phyloP scores from a whole-genome alignment of 2,329 filamentous ascomycete species.

The Fusarium haematococcum region DNA sequence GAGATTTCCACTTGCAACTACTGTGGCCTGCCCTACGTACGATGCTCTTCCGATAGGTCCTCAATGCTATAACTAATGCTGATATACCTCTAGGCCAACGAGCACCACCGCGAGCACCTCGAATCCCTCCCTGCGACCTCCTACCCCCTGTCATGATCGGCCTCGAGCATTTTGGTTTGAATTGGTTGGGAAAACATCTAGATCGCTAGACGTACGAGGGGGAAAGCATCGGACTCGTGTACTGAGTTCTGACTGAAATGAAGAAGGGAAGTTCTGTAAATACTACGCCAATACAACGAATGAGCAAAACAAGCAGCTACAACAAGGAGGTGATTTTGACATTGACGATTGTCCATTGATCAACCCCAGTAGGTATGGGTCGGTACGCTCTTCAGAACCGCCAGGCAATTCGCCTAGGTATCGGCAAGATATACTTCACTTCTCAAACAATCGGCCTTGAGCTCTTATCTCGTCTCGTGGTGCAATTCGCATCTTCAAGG shows the following conservation, averaged over 20 bases:
- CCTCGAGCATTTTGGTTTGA: slow-evolving; percentile 22
- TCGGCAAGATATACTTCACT: not conserved
- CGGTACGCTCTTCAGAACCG: not conserved
- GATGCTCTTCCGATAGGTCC: slow-evolving; percentile 50
- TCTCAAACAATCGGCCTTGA: not conserved
- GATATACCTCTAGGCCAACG: slow-evolving; percentile 75
- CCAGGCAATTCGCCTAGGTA: too few species aligned
- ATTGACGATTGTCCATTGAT: not conserved
- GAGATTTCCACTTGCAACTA: slow-evolving; percentile 92
- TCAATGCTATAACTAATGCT: slow-evolving; percentile 1
- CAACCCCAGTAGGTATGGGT: not conserved
- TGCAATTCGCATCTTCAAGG: not conserved
- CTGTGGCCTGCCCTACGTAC: slow-evolving; percentile 92
- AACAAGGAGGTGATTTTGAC: not conserved
- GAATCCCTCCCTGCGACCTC: slow-evolving; percentile 83
- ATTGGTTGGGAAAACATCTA: slow-evolving; percentile 16
- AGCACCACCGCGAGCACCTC: slow-evolving; percentile 86
- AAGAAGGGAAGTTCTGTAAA: slow-evolving; percentile 35
- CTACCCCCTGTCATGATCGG: slow-evolving; percentile 76
- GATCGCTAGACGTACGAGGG: slow-evolving; percentile 20
- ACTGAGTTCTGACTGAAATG: slow-evolving; percentile 27
- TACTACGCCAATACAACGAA: slow-evolving; percentile 43
- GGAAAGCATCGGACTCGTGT: slow-evolving; percentile 18
- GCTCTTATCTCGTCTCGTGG: not conserved
- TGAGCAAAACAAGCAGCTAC: slow-evolving; percentile 13